Base-by-base conservation (phyloP, 345 rosid genomes). In the Conringia planisiliqua region DNA sequence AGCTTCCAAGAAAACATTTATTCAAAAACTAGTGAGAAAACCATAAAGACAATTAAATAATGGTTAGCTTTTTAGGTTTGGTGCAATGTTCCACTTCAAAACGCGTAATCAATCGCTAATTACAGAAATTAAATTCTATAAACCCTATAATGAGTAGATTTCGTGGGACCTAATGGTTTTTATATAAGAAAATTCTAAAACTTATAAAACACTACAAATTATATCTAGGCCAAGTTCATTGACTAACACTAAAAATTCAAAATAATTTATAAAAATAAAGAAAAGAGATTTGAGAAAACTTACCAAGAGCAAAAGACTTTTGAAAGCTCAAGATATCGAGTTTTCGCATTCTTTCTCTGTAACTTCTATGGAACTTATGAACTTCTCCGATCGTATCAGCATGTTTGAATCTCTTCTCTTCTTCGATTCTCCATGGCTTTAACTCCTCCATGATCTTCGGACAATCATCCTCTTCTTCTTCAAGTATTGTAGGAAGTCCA, bases 381-480 rank as follows among this genome's bases (percentile, higher is more conserved):
- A 95, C 92, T 79, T 87, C 97, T 2, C 85, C 78, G 83, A 92
- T 86, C 48, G 70, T 85, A 54, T 87, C 90, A 70, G 73, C 90
- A 18, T 83, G 86, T 29, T 79, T 88, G 46, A 79, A 84, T 62
- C 79, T 90, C 77, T 72, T 78, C 73, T 78, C 81, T 50, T 90
- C 92, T 44, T 94, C 93, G 12, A 95, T 92, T 78, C 86, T 95
- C 96, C 93, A 92, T 50, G 98, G 98, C 79, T 89, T 95, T 60
- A 95, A 82, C 82, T 89, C 94, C 57, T 90, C 97, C 80, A 81
- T 85, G 51, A 92, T 84, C 42, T 85, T 87, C 0, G 97, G 96
- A 32, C 80, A 85, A 68, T 90, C 96, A 2, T 86, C 91, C 24
- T 91, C 96, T 3, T 90, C 96, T 72, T 95, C 99, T 52, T 52